phyloP scores from a whole-genome alignment of 306 rosid genomes.

The Crotalaria pallida region DNA sequence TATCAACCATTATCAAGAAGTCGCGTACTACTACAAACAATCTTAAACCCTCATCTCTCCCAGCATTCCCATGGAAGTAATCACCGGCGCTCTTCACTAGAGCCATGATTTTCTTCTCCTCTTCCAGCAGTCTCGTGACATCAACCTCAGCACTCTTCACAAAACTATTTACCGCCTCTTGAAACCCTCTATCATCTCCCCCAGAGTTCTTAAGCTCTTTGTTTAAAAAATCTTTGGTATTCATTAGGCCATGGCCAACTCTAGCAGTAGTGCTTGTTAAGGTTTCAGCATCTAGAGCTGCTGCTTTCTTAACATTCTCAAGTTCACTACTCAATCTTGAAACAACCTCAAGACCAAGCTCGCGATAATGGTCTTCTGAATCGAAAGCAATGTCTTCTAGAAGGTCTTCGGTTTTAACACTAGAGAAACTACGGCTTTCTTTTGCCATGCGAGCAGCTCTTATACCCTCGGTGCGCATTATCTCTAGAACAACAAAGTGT shows the following conservation, averaged over 20 bases:
- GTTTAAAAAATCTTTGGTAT: slow-evolving; percentile 50
- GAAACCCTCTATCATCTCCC: slow-evolving; percentile 49
- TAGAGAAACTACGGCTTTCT: slow-evolving; percentile 55
- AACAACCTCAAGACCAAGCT: slow-evolving; percentile 70
- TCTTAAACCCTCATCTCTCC: slow-evolving; percentile 86
- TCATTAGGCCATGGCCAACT: slow-evolving; percentile 57
- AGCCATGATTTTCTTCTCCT: slow-evolving; percentile 77
- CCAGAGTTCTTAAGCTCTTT: slow-evolving; percentile 32
- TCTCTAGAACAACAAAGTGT: slow-evolving; percentile 91
- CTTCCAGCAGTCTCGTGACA: slow-evolving; percentile 47
- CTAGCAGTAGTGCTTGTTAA: slow-evolving; percentile 71
- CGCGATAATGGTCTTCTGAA: slow-evolving; percentile 56
- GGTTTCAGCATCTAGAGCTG: slow-evolving; percentile 70
- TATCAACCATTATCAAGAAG: slow-evolving; percentile 80
- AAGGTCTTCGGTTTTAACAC: slow-evolving; percentile 58
- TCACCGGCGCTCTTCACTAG: slow-evolving; percentile 88
- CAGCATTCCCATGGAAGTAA: slow-evolving; percentile 85
- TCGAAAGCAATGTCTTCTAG: slow-evolving; percentile 40
- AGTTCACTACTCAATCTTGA: slow-evolving; percentile 67
- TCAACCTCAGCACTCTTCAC: slow-evolving; percentile 65
- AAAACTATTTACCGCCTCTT: slow-evolving; percentile 46
- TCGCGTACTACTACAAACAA: slow-evolving; percentile 73
- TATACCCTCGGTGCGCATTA: slow-evolving; percentile 84
- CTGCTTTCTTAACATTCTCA: slow-evolving; percentile 80
- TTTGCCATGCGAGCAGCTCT: slow-evolving; percentile 52